Conservation (phyloP, 129 eudicot species). For the carrot (Daucus carota) region DNA sequence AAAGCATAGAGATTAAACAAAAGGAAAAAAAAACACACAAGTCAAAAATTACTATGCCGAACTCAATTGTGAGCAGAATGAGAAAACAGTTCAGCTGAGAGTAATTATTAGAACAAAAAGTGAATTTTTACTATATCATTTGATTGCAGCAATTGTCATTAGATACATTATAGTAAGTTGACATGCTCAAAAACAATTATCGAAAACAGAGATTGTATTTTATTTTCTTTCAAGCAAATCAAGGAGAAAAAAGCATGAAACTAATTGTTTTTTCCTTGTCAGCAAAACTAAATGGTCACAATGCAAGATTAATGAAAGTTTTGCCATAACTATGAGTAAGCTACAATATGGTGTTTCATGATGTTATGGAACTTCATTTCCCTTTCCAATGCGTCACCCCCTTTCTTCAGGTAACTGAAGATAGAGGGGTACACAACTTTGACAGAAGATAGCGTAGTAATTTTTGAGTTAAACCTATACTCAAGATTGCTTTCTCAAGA, state of each 20-base stretch:
- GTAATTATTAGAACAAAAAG: not conserved
- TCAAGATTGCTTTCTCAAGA: conserved; percentile 31
- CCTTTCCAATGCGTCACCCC: conserved; percentile 12
- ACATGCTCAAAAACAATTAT: conserved; percentile 14
- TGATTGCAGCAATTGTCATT: not conserved
- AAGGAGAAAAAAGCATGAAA: conserved; percentile 24
- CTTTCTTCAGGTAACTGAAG: conserved; percentile 22
- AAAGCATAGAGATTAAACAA: not conserved
- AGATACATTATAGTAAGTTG: not conserved
- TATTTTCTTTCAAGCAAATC: conserved; percentile 23
- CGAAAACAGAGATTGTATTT: conserved; percentile 12
- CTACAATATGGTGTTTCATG: conserved; percentile 23
- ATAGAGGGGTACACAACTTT: conserved; percentile 20
- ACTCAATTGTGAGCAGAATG: not conserved
- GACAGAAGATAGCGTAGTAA: conserved; percentile 18
- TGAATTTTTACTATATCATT: not conserved
- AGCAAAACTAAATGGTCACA: not conserved
- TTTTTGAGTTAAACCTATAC: conserved; percentile 26
- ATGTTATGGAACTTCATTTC: conserved; percentile 33
- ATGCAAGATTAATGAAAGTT: conserved; percentile 23
- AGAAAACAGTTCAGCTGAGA: not conserved
- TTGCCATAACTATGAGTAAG: conserved; percentile 14
- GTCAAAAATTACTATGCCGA: not conserved
- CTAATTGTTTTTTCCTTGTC: conserved; percentile 12
- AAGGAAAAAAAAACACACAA: not conserved